Base-by-base conservation (phyloP, 176 grass and related monocot species). In the Tuctoria greenei region DNA sequence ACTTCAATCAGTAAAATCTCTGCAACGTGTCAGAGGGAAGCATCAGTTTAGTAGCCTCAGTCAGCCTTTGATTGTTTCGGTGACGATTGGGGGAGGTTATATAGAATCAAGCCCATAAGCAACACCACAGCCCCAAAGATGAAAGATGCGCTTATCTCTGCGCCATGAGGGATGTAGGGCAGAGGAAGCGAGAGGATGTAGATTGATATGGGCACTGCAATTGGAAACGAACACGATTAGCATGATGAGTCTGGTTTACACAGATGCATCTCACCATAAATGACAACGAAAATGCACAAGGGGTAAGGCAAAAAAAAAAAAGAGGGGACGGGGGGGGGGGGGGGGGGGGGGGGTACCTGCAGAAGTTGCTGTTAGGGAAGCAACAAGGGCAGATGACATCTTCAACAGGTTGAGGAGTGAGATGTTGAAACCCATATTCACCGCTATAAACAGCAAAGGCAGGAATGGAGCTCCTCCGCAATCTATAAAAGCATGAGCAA, bases 391-490 rank as follows among this genome's bases (percentile, higher is more conserved):
- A 73, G 95, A 94, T 20, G 95, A 94, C 72, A 94, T 88, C 81
- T 98, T 98, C 67, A 98, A 81, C 76, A 98, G 90, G 84, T 92
- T 87, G 66, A 94, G 91, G 84, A 98, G 82, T 20, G 91, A 89
- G 62, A 98, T 88, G 64, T 94, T 98, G 85, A 98, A 98, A 61
- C 64, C 86, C 95, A 98, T 94, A 77, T 94, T 94, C 47, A 81
- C 82, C 63, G 67, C 34, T 81, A 98, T 94, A 80, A 94, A 94
- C 7, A 98, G 50, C 35, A 98, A 71, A 16, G 91, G 91, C 58
- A 94, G 84, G 61, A 88, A 88, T 82, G 93, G 90, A 71, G 93
- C 93, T 79, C 93, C 93, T 59, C 92, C 88, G 7, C 93, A 97
- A 64, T 83, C 93, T 97, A 76, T 37, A 90, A 74, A 59, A 84